Conservation (phyloP, 208 protist species). For the Plasmodiophora brassicae region DNA sequence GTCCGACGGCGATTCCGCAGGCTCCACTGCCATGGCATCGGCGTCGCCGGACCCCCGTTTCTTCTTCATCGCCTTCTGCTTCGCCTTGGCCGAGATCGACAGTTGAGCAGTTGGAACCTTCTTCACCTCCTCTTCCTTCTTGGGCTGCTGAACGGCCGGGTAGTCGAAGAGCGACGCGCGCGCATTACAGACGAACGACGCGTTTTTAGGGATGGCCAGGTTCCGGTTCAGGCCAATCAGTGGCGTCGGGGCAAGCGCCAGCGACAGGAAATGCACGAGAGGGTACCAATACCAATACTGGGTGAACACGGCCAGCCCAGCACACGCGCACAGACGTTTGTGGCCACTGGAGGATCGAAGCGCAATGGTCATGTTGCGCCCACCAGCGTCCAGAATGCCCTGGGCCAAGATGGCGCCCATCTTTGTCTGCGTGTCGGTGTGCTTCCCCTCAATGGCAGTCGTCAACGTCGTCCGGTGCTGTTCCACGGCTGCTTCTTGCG, state of each 20-base stretch:
- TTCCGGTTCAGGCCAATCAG: slow-evolving; percentile 87
- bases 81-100: slow-evolving; percentile 9
- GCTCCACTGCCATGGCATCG: not conserved
- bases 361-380: slow-evolving; percentile 89
- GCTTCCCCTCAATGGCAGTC: slow-evolving; percentile 69
- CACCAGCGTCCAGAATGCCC: slow-evolving; percentile 93
- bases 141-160: slow-evolving; percentile 56
- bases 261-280: slow-evolving; percentile 87
- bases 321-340: slow-evolving; percentile 83
- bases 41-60: not conserved
- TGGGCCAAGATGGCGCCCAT: slow-evolving; percentile 92
- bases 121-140: slow-evolving; percentile 49
- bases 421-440: slow-evolving; percentile 88
- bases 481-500: not conserved
- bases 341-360: slow-evolving; percentile 79
- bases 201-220: slow-evolving; percentile 73
- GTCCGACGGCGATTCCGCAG: not conserved
- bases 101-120: not conserved
- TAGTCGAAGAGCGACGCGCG: slow-evolving; percentile 86
- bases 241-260: slow-evolving; percentile 90
- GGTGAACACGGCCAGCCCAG: slow-evolving; percentile 92
- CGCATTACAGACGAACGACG: slow-evolving; percentile 78
- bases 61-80: not conserved
- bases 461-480: not conserved
- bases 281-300: slow-evolving; percentile 99